These are phyloP conservation scores for Abortiporus biennis DNA, from an alignment of 1,284 basidiomycete species.

Conservation along the genomic window DNA sequence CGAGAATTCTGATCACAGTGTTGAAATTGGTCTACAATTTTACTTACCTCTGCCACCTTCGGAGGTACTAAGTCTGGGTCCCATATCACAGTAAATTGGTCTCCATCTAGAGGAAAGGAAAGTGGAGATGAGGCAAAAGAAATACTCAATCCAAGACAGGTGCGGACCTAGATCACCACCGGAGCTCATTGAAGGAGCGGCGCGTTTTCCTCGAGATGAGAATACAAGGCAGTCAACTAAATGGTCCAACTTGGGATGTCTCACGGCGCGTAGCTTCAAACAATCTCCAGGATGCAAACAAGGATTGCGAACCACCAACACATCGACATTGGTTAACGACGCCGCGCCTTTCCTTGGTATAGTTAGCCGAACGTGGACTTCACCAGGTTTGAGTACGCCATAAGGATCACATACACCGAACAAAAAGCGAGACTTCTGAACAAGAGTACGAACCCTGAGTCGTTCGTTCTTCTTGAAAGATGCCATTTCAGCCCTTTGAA, in stretches of 20 bases:
- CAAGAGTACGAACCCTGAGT: conserved; percentile 48
- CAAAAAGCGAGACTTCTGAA: conserved; percentile 52
- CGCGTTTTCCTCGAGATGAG: conserved; percentile 49
- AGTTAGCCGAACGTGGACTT: conserved; percentile 56
- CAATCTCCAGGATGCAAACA: conserved; percentile 66
- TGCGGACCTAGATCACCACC: conserved; percentile 53
- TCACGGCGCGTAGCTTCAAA: conserved; percentile 53
- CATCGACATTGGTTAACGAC: conserved; percentile 51
- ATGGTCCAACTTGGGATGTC: conserved; percentile 42
- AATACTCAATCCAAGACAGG: neutral
- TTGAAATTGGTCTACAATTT: neutral
- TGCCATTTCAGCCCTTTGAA: conserved; percentile 44
- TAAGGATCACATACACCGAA: conserved; percentile 65
- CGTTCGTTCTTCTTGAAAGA: conserved; percentile 50
- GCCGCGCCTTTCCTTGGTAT: conserved; percentile 42
- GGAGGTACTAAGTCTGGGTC: conserved; percentile 55
- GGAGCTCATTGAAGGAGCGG: conserved; percentile 64
- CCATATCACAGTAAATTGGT: conserved; percentile 64
- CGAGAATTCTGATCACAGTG: neutral
- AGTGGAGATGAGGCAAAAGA: conserved; percentile 1
- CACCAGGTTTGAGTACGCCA: conserved; percentile 50
- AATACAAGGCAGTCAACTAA: conserved; percentile 64
- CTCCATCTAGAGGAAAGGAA: conserved; percentile 36
- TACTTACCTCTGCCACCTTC: conserved; percentile 42
- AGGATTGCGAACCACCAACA: conserved; percentile 59